Conservation (phyloP, 2,329 filamentous ascomycete species). For the Microascus cirrosus region DNA sequence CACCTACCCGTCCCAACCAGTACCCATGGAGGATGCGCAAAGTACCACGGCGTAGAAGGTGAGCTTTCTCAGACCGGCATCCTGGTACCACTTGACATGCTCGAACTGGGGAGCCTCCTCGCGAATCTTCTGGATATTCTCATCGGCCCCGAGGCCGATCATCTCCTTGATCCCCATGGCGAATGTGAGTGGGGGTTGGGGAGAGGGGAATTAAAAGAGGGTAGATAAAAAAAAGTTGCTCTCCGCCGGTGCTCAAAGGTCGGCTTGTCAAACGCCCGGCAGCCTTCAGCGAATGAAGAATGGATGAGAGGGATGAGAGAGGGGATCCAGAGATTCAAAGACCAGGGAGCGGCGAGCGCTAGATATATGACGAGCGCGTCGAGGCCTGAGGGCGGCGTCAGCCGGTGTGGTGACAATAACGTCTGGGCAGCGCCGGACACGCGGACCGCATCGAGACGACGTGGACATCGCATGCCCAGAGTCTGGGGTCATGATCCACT, state of each 20-base stretch:
- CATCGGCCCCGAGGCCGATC: not conserved
- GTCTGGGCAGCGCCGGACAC: not conserved
- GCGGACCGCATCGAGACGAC: not conserved
- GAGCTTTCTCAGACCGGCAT: not conserved
- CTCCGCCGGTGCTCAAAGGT: not conserved
- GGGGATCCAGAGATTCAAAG: not conserved
- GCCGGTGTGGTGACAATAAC: not conserved
- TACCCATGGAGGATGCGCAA: not conserved
- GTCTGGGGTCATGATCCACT: not conserved
- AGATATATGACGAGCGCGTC: not conserved
- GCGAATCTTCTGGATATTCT: not conserved
- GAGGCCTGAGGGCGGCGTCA: not conserved
- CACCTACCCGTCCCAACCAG: not conserved
- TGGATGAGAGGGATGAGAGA: not conserved
- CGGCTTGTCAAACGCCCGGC: not conserved
- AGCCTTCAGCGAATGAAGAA: not conserved
- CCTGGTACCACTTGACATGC: not conserved
- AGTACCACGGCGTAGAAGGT: not conserved
- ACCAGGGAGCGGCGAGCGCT: not conserved
- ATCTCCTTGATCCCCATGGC: not conserved
- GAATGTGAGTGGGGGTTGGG: not conserved
- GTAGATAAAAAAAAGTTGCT: not conserved
- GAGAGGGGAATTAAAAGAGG: not conserved
- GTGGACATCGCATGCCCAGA: not conserved
- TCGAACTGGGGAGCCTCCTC: not conserved